A percentile compares a stretch with the other conserved stretches of the same genome.
Evolutionary conservation across 2,329 filamentous ascomycete species (phyloP).

Genomic region (Trichophyton schoenleinii): DNA sequence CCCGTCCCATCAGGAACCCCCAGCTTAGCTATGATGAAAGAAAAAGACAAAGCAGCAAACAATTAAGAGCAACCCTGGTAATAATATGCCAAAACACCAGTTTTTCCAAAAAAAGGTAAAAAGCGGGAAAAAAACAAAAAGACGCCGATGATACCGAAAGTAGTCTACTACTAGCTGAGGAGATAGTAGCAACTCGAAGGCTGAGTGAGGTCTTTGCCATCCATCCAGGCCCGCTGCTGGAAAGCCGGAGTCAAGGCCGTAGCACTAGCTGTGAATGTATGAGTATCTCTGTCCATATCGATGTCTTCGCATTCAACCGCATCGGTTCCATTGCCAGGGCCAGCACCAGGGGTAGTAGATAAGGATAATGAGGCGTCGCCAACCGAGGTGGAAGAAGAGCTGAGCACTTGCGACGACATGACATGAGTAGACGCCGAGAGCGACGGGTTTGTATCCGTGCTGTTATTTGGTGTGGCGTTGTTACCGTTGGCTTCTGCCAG

Average conservation of each 20-base stretch:
- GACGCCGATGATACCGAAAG: neutral
- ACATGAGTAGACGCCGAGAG: neutral
- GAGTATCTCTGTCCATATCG: constrained; percentile 23
- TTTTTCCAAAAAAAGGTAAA: neutral
- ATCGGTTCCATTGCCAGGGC: neutral
- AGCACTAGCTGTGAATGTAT: constrained; percentile 12
- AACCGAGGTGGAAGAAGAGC: neutral
- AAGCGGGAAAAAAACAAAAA: no score
- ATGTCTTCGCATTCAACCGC: constrained; percentile 16
- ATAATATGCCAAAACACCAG: neutral
- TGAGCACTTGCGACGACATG: neutral
- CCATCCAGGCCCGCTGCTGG: constrained; percentile 18
- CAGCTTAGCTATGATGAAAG: neutral
- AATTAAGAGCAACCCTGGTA: neutral
- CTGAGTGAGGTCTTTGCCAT: constrained; percentile 16
- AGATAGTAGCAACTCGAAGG: neutral
- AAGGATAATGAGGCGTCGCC: neutral
- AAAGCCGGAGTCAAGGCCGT: constrained; percentile 12
- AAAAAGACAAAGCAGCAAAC: neutral
- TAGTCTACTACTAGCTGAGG: neutral
- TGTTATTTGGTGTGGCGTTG: neutral
- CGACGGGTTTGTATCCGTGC: neutral
- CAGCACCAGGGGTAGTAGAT: neutral
- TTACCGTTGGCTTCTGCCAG: neutral
- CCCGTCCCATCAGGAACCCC: neutral